phyloP scores from a whole-genome alignment of 306 rosid genomes.

The Rosa chinensis region DNA sequence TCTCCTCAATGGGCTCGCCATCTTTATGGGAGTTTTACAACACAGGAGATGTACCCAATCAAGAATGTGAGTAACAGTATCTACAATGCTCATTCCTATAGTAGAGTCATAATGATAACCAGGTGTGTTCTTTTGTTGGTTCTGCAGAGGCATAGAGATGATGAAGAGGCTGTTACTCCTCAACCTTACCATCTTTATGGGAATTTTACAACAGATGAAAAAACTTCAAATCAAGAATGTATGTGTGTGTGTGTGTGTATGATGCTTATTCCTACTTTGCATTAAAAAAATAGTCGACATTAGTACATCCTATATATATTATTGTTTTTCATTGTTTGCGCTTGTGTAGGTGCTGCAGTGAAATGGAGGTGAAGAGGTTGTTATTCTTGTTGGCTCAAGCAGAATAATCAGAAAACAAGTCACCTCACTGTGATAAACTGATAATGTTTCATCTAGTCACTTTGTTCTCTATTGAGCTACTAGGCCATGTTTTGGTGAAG shows the following conservation, averaged over 20 bases:
- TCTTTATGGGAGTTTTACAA: not conserved
- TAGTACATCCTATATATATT: not conserved
- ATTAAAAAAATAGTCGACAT: not conserved
- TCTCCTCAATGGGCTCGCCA: not conserved
- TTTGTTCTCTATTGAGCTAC: not conserved
- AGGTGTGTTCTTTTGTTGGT: not conserved
- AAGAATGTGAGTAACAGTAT: not conserved
- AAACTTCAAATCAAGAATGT: not conserved
- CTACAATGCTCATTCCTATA: not conserved
- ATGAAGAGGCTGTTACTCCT: not conserved
- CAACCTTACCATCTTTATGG: not conserved
- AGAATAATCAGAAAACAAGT: slow-evolving; percentile 50
- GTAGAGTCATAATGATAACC: not conserved
- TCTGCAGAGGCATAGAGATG: not conserved
- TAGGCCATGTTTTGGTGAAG: not conserved
- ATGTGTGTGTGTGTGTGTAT: not conserved
- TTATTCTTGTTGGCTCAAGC: slow-evolving; percentile 40
- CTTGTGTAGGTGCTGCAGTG: not conserved
- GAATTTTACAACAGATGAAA: not conserved
- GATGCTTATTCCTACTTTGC: not conserved
- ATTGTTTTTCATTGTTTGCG: not conserved
- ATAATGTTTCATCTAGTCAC: not conserved
- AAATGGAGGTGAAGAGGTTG: not conserved
- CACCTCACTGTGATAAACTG: slow-evolving; percentile 34
- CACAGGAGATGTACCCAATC: not conserved